Evolutionary conservation across 371 early-diverging fungal genomes (phyloP).

Genomic region (Actinomortierella ambigua): DNA sequence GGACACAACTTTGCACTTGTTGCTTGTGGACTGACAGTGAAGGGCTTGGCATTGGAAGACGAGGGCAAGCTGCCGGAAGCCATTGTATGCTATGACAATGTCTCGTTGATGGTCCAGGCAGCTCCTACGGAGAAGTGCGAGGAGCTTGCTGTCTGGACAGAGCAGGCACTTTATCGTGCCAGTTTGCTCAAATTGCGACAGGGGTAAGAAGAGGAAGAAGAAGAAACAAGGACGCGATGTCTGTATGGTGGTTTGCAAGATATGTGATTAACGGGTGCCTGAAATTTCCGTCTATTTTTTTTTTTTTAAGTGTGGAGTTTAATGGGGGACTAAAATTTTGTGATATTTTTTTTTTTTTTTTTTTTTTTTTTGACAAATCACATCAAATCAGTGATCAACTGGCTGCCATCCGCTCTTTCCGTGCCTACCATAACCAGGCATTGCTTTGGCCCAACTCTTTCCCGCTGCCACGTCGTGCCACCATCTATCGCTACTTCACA

Average conservation of each 20-base stretch:
- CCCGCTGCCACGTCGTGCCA: slow-evolving; percentile 54
- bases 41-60: slow-evolving; percentile 64
- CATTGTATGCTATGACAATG: slow-evolving; percentile 56
- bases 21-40: slow-evolving; percentile 55
- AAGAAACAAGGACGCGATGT: too few relatives aligned
- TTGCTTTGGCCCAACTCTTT: slow-evolving; percentile 50
- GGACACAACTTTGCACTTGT: slow-evolving; percentile 61
- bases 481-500: slow-evolving; percentile 51
- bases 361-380: slow-evolving; percentile 11
- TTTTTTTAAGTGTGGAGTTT: background rate
- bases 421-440: slow-evolving; percentile 57
- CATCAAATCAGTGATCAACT: slow-evolving; percentile 28
- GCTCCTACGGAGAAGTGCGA: slow-evolving; percentile 47
- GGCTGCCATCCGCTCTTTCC: slow-evolving; percentile 52
- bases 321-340: background rate
- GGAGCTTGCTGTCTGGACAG: slow-evolving; percentile 68
- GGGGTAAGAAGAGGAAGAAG: slow-evolving; percentile 44
- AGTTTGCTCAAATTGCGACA: slow-evolving; percentile 57
- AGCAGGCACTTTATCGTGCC: slow-evolving; percentile 72
- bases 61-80: slow-evolving; percentile 52
- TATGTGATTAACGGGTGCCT: too few relatives aligned
- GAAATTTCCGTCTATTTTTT: too few relatives aligned
- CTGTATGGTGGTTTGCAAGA: too few relatives aligned
- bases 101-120: slow-evolving; percentile 47
- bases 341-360: slow-evolving; percentile 3